These are phyloP conservation scores for Lasiosphaeria hispida DNA, from an alignment of 495 filamentous ascomycete genomes.

Conservation along the genomic window DNA sequence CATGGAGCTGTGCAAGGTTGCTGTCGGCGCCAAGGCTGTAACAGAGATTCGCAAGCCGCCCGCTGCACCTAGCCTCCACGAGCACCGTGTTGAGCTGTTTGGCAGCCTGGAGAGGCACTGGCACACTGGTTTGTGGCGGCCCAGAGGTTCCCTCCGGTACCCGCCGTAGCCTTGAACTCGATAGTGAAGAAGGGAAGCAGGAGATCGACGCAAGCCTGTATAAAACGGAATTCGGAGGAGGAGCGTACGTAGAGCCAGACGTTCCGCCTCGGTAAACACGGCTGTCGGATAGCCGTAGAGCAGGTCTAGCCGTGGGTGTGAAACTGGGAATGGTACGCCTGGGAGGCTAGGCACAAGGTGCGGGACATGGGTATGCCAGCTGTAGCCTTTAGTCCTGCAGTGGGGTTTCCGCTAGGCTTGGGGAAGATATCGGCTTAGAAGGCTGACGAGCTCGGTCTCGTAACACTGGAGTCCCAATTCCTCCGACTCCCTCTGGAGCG, in stretches of 20 bases:
- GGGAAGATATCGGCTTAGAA: background rate
- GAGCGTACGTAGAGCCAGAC: background rate
- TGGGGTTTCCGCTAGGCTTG: background rate
- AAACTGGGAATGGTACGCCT: background rate
- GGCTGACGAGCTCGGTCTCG: constrained; percentile 1
- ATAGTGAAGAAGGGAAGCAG: no score
- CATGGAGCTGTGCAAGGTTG: constrained; percentile 3
- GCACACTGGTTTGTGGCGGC: constrained; percentile 4
- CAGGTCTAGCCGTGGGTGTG: constrained; percentile 8
- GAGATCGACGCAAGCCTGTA: no score
- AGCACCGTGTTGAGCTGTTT: constrained; percentile 1
- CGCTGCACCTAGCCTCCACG: constrained; percentile 1
- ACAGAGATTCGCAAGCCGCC: constrained; percentile 1
- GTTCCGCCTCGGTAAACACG: constrained; percentile 7
- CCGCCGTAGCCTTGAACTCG: no score
- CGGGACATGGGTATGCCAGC: background rate
- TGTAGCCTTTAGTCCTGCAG: background rate
- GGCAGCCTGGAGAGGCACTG: constrained; percentile 3
- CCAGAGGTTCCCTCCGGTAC: background rate
- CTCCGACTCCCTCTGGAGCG: no score
- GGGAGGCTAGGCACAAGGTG: constrained; percentile 4
- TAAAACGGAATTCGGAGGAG: no score
- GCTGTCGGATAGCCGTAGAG: background rate
- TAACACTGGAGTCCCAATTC: constrained; percentile 4
- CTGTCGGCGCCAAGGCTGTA: constrained; percentile 2